Conservation (phyloP, 768 basidiomycete species). For the Dentipellis sp. region DNA sequence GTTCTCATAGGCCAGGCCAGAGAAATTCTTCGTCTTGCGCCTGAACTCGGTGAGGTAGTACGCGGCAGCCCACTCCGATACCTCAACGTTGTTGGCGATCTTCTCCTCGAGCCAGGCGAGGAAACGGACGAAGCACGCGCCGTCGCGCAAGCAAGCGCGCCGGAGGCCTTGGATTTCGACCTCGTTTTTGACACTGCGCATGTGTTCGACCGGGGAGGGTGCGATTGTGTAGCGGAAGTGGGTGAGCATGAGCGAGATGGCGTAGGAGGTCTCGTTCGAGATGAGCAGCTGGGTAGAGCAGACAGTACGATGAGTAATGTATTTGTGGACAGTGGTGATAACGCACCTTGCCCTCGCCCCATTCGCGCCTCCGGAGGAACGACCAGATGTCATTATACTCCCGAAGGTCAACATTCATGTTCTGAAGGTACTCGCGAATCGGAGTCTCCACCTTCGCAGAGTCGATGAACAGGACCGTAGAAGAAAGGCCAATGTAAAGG, state of each 20-base stretch:
- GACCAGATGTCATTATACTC: slow-evolving; percentile 77
- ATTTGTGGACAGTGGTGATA: background rate
- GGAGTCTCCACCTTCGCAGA: slow-evolving; percentile 49
- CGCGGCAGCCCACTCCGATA: slow-evolving; percentile 90
- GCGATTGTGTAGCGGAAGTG: slow-evolving; percentile 70
- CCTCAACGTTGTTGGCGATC: slow-evolving; percentile 63
- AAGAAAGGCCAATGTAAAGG: slow-evolving; percentile 57
- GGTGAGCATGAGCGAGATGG: slow-evolving; percentile 78
- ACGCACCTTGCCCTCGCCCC: slow-evolving; percentile 69
- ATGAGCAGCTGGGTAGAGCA: slow-evolving; percentile 45
- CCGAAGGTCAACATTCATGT: slow-evolving; percentile 44
- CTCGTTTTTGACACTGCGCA: slow-evolving; percentile 86
- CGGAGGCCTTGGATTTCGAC: slow-evolving; percentile 77
- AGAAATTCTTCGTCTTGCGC: slow-evolving; percentile 59
- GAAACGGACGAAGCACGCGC: slow-evolving; percentile 77
- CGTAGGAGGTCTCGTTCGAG: slow-evolving; percentile 67
- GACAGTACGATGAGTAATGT: background rate
- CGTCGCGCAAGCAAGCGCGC: slow-evolving; percentile 84
- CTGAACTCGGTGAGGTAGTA: slow-evolving; percentile 75
- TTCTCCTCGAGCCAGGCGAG: slow-evolving; percentile 87
- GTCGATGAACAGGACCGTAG: slow-evolving; percentile 73
- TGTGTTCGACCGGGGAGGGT: slow-evolving; percentile 60
- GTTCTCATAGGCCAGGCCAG: slow-evolving; percentile 82
- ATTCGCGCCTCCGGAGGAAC: slow-evolving; percentile 64
- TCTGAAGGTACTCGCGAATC: slow-evolving; percentile 46